These are phyloP conservation scores for Vanrija pseudolonga DNA, from an alignment of 1,284 basidiomycete genomes.

Conservation along the genomic window DNA sequence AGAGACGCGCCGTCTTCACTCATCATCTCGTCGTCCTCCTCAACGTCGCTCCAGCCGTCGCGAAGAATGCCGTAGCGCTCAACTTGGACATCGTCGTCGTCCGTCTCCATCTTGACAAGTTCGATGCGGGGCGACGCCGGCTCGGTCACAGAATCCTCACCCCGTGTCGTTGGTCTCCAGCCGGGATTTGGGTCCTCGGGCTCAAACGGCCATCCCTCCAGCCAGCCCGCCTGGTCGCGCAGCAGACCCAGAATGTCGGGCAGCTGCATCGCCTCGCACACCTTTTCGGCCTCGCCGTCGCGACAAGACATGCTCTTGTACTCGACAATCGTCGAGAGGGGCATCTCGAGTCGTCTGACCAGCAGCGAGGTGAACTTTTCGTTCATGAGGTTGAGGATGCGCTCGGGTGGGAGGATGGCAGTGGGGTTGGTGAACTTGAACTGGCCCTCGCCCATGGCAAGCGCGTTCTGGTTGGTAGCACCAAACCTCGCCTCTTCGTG, in stretches of 20 bases:
- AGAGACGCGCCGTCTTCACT: not conserved
- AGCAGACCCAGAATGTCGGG: not conserved
- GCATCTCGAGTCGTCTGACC: not conserved
- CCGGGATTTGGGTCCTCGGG: no score
- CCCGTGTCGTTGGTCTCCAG: no score
- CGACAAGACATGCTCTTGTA: constrained; percentile 57
- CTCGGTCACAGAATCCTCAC: no score
- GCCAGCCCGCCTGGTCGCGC: not conserved
- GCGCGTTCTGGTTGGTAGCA: no score
- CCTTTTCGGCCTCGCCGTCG: not conserved
- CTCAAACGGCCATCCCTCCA: not conserved
- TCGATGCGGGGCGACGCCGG: constrained; percentile 11
- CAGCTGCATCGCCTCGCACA: not conserved
- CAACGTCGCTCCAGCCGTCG: constrained; percentile 11
- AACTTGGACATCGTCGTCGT: not conserved
- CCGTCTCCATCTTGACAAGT: constrained; percentile 1
- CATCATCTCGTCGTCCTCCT: constrained; percentile 2
- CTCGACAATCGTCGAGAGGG: constrained; percentile 8
- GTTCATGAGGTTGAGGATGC: constrained; percentile 7
- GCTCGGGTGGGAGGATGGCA: constrained; percentile 7
- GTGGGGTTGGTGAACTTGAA: not conserved
- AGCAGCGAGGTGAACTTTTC: not conserved
- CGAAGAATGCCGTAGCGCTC: not conserved
- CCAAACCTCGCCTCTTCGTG: not conserved
- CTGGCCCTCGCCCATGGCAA: not conserved